Evolutionary conservation across 306 rosid species (phyloP), one percentile per base, ranked within the genome.

Genomic region (Citrullus colocynthis): DNA sequence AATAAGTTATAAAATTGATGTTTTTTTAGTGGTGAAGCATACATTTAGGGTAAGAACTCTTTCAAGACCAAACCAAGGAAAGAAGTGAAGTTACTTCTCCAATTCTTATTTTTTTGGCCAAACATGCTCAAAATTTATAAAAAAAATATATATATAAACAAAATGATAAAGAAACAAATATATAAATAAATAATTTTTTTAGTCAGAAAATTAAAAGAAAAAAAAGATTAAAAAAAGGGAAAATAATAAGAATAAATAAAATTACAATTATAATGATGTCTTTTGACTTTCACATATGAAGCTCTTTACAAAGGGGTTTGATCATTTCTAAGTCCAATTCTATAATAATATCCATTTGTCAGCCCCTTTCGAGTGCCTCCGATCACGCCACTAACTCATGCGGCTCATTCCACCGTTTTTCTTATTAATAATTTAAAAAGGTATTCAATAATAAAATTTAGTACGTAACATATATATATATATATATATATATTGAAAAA

Each of bases 321-420:
- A 67, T 67, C 15, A 67, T 67, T 67, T 67, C 51, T 6, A 41
- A 37, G 32, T 62, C 54, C 74, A 42, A 67, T 41, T 21, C 2
- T 61, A 61, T 30, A 30, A 7, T 41, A 21, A 7, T 41, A 21
- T 2, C 15, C 30, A 3, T 64, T 64, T 37, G 49, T 59, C 65
- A 59, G 14, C 37, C 42, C 42, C 15, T 62, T 62, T 41, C 74
- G 17, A 24, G 21, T 74, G 78, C 78, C 83, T 63, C 54, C 24
- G 12, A 71, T 82, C 77, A 74, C 39, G 80, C 80, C 78, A 32
- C 85, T 72, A 54, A 67, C 20, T 72, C 55, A n/a, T 42, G 54
- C 55, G 11, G n/a, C 32, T 10, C 17, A 67, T 18, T 66, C 45
- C 66, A 62, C 18, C 30, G 2, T 37, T 55, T 6, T 17, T 1